Evolutionary conservation across 768 basidiomycete genomes (phyloP), one percentile per base, ranked within the genome.

Genomic region (Tylopilus cervinicoccineus): DNA sequence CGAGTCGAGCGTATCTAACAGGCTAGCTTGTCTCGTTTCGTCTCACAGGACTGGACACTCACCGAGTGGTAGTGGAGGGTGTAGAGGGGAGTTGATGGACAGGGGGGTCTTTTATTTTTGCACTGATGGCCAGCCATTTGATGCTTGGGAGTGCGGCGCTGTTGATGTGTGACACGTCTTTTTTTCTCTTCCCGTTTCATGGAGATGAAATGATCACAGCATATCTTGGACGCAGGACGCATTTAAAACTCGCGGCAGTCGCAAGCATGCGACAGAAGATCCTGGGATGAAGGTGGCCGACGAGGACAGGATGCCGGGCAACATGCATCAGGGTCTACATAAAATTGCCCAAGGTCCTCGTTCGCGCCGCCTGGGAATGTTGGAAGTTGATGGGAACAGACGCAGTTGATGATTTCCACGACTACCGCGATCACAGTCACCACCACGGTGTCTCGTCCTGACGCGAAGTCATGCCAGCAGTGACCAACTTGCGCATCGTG

Each of bases 161-260:
- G 45, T 8, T 51, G 46, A 45, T 55, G 39, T 49, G 48, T 61
- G 38, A 47, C 45, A 45, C 26, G 53, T 19, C 36, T 13, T 19
- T 5, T 38, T 32, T 23, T 51, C 52, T 45, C 38, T 33, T 42
- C 42, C 38, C 51, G 62, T 61, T 58, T 63, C 60, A 54, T 22
- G 43, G 24, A 52, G 46, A 61, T 62, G 59, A 62, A 60, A 24
- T 38, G 49, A 43, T 39, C 24, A 26, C 33, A 48, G 49, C 27
- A 40, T 34, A 34, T 27, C 33, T 38, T 48, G 46, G 27, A 33
- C 11, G 36, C 27, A 17, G 29, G 24, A 20, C 47, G 26, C 43
- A 48, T 47, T 50, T 45, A 26, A 45, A 57, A 47, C 58, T 39
- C 17, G 48, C 40, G 37, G 51, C 20, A 29, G n/a, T 52, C 20